Evolutionary conservation across 2,329 filamentous ascomycete species (phyloP), one percentile per base, ranked within the genome.

Genomic region (Tolypocladium capitatum): DNA sequence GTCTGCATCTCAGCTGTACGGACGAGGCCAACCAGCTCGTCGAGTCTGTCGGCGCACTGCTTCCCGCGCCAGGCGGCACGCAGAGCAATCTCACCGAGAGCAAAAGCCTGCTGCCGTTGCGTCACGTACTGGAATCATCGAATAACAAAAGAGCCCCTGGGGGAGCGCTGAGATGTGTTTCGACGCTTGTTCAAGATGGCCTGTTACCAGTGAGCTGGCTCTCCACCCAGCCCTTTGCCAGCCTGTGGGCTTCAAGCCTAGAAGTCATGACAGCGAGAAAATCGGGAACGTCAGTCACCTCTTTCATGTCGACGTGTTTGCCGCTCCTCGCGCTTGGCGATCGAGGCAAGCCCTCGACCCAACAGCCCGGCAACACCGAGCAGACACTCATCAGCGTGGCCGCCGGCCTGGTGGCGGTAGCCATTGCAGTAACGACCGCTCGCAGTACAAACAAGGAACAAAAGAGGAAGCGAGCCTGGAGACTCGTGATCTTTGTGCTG

Each of bases 321-420:
- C 42, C 51, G 20, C 51, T 53, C 16, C 53, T 64, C 32, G 47
- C 55, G 18, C 43, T 51, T n/a, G 36, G 49, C 16, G 41, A 47
- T 11, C 49, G 44, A 28, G 46, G 50, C 7, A 40, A 45, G 4
- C 38, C 41, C 8, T 43, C 16, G 5, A 21, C 32, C 13, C 40
- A 52, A 28, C 45, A 27, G 21, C 24, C 51, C 28, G 42, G 33
- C 10, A 38, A 52, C 31, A 53, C 50, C 4, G 56, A 61, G 32
- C 55, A 59, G 45, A 57, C 56, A 10, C 52, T 66, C 24, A 55
- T 55, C n/a, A 59, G 57, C 34, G 50, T 66, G 10, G 51, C 56
- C 9, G 60, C 61, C 16, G 61, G 58, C n/a, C 45, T 66, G 31
- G 50, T 53, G 14, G 58, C 60, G 8, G 59, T 60, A 46, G 55